These are phyloP conservation scores for Xylaria digitata DNA, from an alignment of 2,329 filamentous ascomycete genomes.

Conservation along the genomic window DNA sequence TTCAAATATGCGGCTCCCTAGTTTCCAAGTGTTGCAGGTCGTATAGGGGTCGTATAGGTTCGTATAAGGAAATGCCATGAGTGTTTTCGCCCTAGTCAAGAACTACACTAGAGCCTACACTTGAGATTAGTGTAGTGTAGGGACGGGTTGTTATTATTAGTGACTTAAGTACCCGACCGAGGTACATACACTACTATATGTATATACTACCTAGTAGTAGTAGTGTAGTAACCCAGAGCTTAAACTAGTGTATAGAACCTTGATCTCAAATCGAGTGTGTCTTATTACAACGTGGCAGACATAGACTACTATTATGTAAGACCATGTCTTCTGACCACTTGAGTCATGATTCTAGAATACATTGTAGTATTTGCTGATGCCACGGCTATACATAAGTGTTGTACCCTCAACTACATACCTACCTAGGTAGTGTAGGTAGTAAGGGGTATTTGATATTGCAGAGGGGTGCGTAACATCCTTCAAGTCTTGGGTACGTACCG, in stretches of 20 bases:
- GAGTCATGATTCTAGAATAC: slow-evolving; percentile 9
- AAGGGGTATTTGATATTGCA: not conserved
- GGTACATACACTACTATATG: too few species aligned
- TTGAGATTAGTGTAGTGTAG: too few species aligned
- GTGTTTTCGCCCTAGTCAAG: too few species aligned
- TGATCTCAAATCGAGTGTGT: slow-evolving; percentile 16
- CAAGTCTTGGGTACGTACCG: not conserved
- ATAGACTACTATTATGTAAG: not conserved
- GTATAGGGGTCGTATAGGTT: not conserved
- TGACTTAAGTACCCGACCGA: too few species aligned
- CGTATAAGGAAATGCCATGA: not conserved
- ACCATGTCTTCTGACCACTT: not conserved
- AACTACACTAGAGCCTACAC: too few species aligned
- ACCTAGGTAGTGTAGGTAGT: not conserved
- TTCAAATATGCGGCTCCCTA: too few species aligned
- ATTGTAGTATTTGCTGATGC: not conserved
- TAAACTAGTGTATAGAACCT: not conserved
- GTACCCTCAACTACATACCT: not conserved
- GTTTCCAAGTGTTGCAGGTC: too few species aligned
- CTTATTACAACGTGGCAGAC: slow-evolving; percentile 10
- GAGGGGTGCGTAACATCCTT: slow-evolving; percentile 29
- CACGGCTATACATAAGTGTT: not conserved
- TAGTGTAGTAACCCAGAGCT: slow-evolving; percentile 7
- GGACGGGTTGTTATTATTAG: not conserved
- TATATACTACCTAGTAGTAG: too few species aligned